Percentiles rank a stretch among this genome's conserved stretches.
Evolutionary conservation across 2,329 filamentous ascomycete genomes (phyloP).

Genomic region (Apiospora koreana): DNA sequence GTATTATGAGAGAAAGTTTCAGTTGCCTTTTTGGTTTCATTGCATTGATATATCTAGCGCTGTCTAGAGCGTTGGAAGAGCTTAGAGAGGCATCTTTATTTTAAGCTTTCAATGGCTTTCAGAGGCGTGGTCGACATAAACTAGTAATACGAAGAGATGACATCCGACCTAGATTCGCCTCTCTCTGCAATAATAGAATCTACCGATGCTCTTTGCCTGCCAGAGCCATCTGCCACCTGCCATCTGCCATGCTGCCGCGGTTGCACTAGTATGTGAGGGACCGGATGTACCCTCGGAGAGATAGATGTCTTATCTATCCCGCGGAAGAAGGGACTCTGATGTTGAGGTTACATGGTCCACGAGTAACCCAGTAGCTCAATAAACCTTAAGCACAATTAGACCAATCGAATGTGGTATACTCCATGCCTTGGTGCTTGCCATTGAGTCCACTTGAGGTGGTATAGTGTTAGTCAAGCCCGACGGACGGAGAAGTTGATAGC

Average conservation of each 20-base stretch:
- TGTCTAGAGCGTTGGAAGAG: background rate
- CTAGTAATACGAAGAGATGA: background rate
- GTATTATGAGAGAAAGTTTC: background rate
- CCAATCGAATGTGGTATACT: background rate
- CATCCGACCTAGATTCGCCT: background rate
- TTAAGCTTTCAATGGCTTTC: background rate
- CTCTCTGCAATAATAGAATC: background rate
- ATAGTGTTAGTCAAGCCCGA: no score
- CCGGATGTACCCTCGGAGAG: background rate
- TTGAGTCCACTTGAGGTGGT: background rate
- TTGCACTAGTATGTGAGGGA: background rate
- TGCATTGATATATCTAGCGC: background rate
- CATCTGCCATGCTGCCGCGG: background rate
- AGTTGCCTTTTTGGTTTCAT: background rate
- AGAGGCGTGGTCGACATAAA: background rate
- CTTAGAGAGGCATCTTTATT: background rate
- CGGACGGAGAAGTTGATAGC: background rate
- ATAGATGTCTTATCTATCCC: background rate
- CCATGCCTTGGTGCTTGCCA: background rate
- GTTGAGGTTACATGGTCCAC: background rate
- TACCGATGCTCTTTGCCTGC: no score
- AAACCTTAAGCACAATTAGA: background rate
- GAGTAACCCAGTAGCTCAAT: background rate
- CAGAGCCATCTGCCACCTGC: no score
- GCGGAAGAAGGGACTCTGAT: background rate